Evolutionary conservation across 2,329 filamentous ascomycete species (phyloP).

Genomic region (Chaetomium olivaceum): DNA sequence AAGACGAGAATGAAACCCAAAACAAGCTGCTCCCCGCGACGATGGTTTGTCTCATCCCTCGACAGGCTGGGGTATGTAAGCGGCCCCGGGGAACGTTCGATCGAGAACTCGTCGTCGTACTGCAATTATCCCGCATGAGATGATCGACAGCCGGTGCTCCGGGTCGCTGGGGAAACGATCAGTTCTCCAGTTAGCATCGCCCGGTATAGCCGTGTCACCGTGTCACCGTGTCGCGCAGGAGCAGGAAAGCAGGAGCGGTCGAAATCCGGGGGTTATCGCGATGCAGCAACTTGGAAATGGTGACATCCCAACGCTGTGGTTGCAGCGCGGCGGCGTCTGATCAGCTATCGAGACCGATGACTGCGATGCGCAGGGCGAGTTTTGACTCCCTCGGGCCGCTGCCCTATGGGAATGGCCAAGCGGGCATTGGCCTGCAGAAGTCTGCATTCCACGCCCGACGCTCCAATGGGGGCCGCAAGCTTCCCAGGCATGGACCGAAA

Average conservation of each 20-base stretch:
- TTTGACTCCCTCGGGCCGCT: conserved; percentile 25
- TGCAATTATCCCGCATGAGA: conserved; percentile 29
- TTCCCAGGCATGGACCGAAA: conserved; percentile 3
- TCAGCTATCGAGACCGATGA: conserved; percentile 28
- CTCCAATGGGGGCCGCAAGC: conserved; percentile 28
- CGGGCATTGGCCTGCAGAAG: conserved; percentile 32
- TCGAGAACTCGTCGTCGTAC: conserved; percentile 11
- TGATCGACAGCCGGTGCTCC: conserved; percentile 23
- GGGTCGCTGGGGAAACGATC: conserved; percentile 23
- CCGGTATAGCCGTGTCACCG: background rate
- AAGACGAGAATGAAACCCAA: conserved; percentile 25
- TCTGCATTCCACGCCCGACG: conserved; percentile 33
- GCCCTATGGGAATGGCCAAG: conserved; percentile 32
- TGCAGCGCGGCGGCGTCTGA: conserved; percentile 7
- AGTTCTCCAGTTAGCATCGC: background rate
- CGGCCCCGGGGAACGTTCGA: conserved; percentile 16
- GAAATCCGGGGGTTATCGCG: background rate
- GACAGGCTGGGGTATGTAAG: conserved; percentile 16
- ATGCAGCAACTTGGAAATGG: background rate
- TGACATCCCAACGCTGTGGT: conserved; percentile 8
- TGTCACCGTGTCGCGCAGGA: background rate
- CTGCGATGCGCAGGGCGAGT: conserved; percentile 28
- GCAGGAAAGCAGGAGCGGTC: background rate
- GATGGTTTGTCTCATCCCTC: conserved; percentile 23
- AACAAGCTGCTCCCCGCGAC: conserved; percentile 18